phyloP scores from a whole-genome alignment of 768 basidiomycete genomes.

The Trametes sanguinea region DNA sequence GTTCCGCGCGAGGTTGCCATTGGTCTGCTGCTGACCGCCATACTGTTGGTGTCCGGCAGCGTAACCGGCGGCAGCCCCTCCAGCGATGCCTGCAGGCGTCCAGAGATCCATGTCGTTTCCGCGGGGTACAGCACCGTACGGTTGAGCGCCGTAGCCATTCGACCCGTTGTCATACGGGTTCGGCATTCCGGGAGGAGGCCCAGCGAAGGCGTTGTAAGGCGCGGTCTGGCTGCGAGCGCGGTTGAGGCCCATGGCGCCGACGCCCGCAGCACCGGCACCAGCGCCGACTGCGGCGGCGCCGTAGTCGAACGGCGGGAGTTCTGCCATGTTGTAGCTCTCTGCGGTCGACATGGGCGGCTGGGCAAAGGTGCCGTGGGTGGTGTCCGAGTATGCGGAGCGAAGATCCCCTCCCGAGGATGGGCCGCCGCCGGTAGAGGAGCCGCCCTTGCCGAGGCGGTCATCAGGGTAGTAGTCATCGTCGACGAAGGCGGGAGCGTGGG shows the following conservation, averaged over 20 bases:
- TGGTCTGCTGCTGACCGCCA: conserved; percentile 1
- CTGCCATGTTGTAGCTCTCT: conserved; percentile 56
- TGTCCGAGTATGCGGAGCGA: conserved; percentile 45
- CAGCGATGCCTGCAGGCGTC: conserved; percentile 28
- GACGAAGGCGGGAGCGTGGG: conserved; percentile 50
- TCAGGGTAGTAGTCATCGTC: conserved; percentile 51
- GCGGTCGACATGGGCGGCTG: conserved; percentile 39
- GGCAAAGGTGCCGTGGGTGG: conserved; percentile 57
- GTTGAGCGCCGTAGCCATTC: conserved; percentile 13
- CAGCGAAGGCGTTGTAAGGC: conserved; percentile 44
- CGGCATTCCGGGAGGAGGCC: conserved; percentile 28
- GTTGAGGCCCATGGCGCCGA: conserved; percentile 38
- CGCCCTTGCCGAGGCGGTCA: conserved; percentile 14
- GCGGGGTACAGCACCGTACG: neutral
- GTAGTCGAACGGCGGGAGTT: conserved; percentile 44
- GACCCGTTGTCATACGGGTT: conserved; percentile 23
- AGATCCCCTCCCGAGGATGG: neutral
- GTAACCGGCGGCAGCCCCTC: conserved; percentile 22
- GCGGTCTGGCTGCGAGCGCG: conserved; percentile 34
- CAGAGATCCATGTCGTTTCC: conserved; percentile 23
- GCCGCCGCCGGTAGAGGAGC: neutral
- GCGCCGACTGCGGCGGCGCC: conserved; percentile 29
- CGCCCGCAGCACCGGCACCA: conserved; percentile 42
- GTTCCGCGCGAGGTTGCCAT: conserved; percentile 21
- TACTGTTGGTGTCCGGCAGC: conserved; percentile 6